Evolutionary conservation across 2,329 filamentous ascomycete species (phyloP), one percentile per base, ranked within the genome.

Genomic region (Paradendryphiella salina): DNA sequence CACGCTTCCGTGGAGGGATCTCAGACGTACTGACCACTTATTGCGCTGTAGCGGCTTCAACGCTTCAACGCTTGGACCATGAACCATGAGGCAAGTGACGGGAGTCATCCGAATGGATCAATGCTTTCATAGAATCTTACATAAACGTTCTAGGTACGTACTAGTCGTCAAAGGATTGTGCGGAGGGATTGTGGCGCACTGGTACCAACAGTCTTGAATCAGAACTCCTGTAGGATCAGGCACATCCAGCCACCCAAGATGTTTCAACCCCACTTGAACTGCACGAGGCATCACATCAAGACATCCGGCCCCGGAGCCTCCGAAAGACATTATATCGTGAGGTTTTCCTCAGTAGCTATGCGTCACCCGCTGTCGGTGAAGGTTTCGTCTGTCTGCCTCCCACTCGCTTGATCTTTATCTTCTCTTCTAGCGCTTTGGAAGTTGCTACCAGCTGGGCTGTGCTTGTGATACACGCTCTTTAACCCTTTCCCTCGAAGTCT

Each of bases 361-460:
- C 33, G 17, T 33, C 37, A 23, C 20, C 46, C 38, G 23, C 41
- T 37, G 33, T 10, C 17, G 18, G 18, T 23, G 26, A 38, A 34
- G 40, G 20, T 23, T 13, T 35, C 57, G 56, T 50, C 40, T 40
- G 35, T 46, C 44, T 23, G 36, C 44, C 43, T 29, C 36, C 35
- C 44, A 50, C 46, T 58, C 46, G 32, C 52, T 52, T 35, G 44
- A 48, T 40, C 29, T 46, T 37, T 44, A 38, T 33, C 44, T 54
- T 60, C 48, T 33, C 28, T 57, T 52, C 33, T 45, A 62, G 63
- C 61, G 59, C 63, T 65, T 60, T 62, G 59, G 17, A 56, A 66
- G 61, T 59, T 47, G 61, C 63, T 63, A 52, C 50, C 60, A 63
- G 63, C 63, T 60, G 61, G 63, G 45, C 60, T 64, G 61, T 44